Conservation (phyloP, 140 eudicot genomes). For the Senecio squalidus region DNA sequence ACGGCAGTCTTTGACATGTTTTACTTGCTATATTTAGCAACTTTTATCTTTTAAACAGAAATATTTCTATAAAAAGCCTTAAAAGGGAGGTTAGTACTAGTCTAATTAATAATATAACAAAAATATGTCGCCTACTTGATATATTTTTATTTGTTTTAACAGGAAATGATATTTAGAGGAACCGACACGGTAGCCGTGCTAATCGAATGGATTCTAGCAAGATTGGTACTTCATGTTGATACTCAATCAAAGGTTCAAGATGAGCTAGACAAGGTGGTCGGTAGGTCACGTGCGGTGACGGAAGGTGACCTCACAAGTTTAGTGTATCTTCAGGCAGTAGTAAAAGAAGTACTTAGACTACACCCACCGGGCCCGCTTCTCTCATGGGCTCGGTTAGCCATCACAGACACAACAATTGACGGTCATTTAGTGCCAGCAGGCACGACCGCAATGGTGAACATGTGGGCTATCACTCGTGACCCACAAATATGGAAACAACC, state of each 20-base stretch:
- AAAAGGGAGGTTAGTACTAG: not conserved
- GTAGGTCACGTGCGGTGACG: slow-evolving; percentile 63
- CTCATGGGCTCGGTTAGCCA: slow-evolving; percentile 79
- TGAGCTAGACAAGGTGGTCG: slow-evolving; percentile 71
- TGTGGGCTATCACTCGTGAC: slow-evolving; percentile 90
- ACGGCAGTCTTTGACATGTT: slow-evolving; percentile 12
- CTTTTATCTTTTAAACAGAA: not conserved
- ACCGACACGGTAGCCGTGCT: slow-evolving; percentile 87
- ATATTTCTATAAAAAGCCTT: not conserved
- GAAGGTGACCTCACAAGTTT: slow-evolving; percentile 55
- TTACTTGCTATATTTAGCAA: slow-evolving; percentile 10
- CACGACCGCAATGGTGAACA: slow-evolving; percentile 87
- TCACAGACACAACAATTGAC: slow-evolving; percentile 49
- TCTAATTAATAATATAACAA: not conserved
- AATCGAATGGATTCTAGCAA: slow-evolving; percentile 88
- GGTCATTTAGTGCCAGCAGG: slow-evolving; percentile 66
- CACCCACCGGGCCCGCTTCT: slow-evolving; percentile 96
- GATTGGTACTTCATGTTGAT: slow-evolving; percentile 68
- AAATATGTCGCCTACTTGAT: not conserved
- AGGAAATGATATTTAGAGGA: slow-evolving; percentile 96
- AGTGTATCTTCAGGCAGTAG: slow-evolving; percentile 67
- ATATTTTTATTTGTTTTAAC: not conserved
- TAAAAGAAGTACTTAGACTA: slow-evolving; percentile 74
- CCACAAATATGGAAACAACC: slow-evolving; percentile 73
- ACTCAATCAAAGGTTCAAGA: slow-evolving; percentile 62